A percentile compares a stretch with the other conserved stretches of the same genome.
Evolutionary conservation across 805 yeast species (phyloP).

Genomic region (Jamesozyma gamospora): DNA sequence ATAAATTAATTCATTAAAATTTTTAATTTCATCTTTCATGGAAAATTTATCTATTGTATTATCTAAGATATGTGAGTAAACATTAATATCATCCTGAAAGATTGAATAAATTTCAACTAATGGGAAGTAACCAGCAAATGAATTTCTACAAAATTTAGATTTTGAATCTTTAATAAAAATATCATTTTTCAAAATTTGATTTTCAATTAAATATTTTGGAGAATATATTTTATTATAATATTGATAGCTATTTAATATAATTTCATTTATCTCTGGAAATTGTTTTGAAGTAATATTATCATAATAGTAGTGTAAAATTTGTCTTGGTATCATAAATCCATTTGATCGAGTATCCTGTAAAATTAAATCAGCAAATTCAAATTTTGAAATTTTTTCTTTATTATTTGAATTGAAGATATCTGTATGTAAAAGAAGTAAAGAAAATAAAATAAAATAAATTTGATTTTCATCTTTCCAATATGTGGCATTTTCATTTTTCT

Average conservation of each 20-base stretch:
- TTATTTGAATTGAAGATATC: constrained; percentile 60
- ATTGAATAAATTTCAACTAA: not conserved
- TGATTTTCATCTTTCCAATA: constrained; percentile 36
- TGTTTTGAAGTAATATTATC: constrained; percentile 57
- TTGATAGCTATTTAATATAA: not conserved
- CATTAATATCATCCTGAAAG: constrained; percentile 16
- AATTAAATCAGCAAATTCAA: constrained; percentile 48
- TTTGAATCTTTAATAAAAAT: constrained; percentile 10
- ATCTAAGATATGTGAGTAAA: constrained; percentile 17
- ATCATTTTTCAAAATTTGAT: not conserved
- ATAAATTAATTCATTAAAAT: not conserved
- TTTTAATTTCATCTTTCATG: not conserved
- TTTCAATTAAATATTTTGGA: not conserved
- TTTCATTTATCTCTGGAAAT: constrained; percentile 28
- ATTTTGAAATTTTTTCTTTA: constrained; percentile 53
- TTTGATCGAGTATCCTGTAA: constrained; percentile 24
- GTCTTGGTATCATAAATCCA: constrained; percentile 28
- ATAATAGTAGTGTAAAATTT: constrained; percentile 45
- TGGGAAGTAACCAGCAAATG: constrained; percentile 15
- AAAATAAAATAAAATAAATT: constrained; percentile 51
- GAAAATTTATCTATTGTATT: not conserved
- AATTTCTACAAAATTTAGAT: not conserved
- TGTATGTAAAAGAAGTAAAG: constrained; percentile 62
- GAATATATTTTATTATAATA: not conserved
- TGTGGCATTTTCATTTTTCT: constrained; percentile 2